Conservation (phyloP, 495 filamentous ascomycete genomes). For the Articulospora tetracladia region DNA sequence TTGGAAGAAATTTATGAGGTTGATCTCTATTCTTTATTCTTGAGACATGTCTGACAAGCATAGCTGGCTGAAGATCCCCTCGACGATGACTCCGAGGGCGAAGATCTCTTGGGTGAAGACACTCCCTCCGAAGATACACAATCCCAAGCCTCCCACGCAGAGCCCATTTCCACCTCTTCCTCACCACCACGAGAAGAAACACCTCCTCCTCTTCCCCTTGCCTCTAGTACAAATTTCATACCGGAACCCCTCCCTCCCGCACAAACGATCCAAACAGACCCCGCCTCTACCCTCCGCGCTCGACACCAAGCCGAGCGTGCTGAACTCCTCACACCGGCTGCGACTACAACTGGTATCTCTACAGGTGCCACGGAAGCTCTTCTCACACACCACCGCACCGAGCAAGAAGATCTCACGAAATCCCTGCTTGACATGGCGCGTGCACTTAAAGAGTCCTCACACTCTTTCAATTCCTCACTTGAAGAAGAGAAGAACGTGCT, state of each 20-base stretch:
- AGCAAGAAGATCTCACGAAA: constrained; percentile 80
- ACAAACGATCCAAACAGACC: constrained; percentile 25
- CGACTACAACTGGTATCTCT: constrained; percentile 20
- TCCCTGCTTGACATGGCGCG: constrained; percentile 75
- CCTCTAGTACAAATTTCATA: background rate
- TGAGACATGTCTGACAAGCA: background rate
- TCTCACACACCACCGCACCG: constrained; percentile 66
- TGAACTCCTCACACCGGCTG: constrained; percentile 8
- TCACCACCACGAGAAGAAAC: constrained; percentile 13
- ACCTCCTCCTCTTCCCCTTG: constrained; percentile 7
- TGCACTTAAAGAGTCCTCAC: constrained; percentile 70
- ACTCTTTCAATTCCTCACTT: constrained; percentile 65
- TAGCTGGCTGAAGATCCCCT: constrained; percentile 10
- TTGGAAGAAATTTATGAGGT: constrained; percentile 60
- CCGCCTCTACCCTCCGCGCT: constrained; percentile 20
- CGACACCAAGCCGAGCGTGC: constrained; percentile 12
- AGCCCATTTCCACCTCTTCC: constrained; percentile 8
- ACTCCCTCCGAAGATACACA: constrained; percentile 25
- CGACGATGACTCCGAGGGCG: constrained; percentile 43
- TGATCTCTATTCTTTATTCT: background rate
- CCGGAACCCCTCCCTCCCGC: constrained; percentile 5
- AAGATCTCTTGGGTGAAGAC: constrained; percentile 46
- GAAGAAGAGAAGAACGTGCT: constrained; percentile 70
- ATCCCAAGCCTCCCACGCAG: constrained; percentile 20
- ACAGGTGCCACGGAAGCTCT: constrained; percentile 56